These are phyloP conservation scores for Cardamine occulta DNA, from an alignment of 345 rosid genomes.

Conservation along the genomic window DNA sequence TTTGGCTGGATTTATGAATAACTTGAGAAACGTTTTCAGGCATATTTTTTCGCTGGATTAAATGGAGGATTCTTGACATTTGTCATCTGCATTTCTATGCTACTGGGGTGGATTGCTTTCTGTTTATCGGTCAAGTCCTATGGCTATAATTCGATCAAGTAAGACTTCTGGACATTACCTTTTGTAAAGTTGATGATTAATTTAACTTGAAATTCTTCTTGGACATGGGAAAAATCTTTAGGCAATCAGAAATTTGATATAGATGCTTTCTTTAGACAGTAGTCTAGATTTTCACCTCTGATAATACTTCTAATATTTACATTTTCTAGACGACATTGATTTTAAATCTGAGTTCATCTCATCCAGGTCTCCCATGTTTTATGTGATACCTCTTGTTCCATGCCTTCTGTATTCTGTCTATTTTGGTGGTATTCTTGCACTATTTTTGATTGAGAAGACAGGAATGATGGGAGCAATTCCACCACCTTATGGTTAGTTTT, in stretches of 20 bases:
- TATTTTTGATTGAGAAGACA: constrained; percentile 90
- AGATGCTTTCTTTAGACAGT: not conserved
- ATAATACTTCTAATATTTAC: not conserved
- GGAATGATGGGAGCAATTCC: constrained; percentile 96
- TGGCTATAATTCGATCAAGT: constrained; percentile 66
- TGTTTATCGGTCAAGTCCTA: constrained; percentile 52
- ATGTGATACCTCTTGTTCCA: constrained; percentile 73
- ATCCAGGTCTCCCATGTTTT: constrained; percentile 75
- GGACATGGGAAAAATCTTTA: not conserved
- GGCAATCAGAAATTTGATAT: not conserved
- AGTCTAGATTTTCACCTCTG: not conserved
- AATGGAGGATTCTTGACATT: constrained; percentile 90
- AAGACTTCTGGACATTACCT: constrained; percentile 5
- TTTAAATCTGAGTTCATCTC: constrained; percentile 30
- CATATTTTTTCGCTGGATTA: constrained; percentile 73
- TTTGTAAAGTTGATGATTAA: not conserved
- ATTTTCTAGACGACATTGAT: not conserved
- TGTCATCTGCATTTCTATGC: constrained; percentile 63
- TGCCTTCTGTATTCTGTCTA: constrained; percentile 70
- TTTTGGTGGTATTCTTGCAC: constrained; percentile 81
- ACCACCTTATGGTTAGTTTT: constrained; percentile 87
- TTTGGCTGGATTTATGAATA: constrained; percentile 1
- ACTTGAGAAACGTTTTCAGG: constrained; percentile 53
- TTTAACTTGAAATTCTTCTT: constrained; percentile 6
- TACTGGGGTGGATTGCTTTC: constrained; percentile 77